Percentiles rank a stretch among this genome's conserved stretches.
Conservation (phyloP, 192 early-diverging fungal species). For the Rhizophagus clarus region DNA sequence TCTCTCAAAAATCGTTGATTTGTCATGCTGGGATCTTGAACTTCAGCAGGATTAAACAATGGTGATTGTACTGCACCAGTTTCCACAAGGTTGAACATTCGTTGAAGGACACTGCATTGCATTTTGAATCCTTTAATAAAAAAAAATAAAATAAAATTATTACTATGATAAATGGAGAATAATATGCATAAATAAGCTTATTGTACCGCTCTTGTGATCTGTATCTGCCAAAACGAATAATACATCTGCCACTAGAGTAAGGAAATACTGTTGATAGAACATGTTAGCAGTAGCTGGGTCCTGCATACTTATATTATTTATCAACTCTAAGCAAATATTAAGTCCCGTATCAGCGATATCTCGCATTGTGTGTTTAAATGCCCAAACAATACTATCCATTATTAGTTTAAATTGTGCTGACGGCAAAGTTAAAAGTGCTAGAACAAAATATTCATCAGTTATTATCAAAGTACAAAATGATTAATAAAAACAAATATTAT, state of each 20-base stretch:
- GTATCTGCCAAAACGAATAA: constrained; percentile 97
- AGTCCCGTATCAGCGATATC: constrained; percentile 95
- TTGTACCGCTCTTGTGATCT: constrained; percentile 92
- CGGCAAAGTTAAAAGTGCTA: constrained; percentile 82
- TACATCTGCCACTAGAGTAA: constrained; percentile 91
- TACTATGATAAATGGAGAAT: background rate
- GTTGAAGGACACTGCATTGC: constrained; percentile 87
- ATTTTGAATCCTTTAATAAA: constrained; percentile 77
- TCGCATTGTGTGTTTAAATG: constrained; percentile 98
- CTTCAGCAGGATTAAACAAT: constrained; percentile 76
- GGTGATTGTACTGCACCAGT: constrained; percentile 82
- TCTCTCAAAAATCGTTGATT: constrained; percentile 83
- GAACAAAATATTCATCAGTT: constrained; percentile 2
- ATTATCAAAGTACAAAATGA: background rate
- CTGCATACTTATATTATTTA: constrained; percentile 81
- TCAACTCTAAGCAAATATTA: constrained; percentile 81
- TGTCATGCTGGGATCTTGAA: constrained; percentile 72
- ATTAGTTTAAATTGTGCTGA: constrained; percentile 87
- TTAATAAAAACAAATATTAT: background rate
- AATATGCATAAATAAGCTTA: background rate
- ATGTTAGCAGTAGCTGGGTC: constrained; percentile 75
- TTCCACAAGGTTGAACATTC: constrained; percentile 88
- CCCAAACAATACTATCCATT: constrained; percentile 97
- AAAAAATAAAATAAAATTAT: background rate
- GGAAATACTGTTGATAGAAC: constrained; percentile 92